Evolutionary conservation across 345 rosid species (phyloP), one percentile per base, ranked within the genome.

Genomic region (Heritiera littoralis): DNA sequence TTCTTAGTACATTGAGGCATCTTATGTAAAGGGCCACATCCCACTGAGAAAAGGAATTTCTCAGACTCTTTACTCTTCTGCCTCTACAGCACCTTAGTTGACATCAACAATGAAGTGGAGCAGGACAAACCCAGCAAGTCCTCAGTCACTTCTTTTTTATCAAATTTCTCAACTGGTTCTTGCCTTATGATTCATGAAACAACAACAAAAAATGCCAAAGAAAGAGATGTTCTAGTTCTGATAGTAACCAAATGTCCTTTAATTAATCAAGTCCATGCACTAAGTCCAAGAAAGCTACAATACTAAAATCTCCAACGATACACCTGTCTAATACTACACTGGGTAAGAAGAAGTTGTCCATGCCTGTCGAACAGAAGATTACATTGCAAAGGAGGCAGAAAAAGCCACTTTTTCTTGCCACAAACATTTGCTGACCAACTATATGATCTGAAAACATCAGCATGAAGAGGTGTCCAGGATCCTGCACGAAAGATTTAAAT

Each of bases 391-490:
- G 95, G 94, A 75, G 97, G 82, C 74, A 92, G 89, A 75, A 94
- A 90, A 78, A 90, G 83, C 98, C 97, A 95, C 81, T 79, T 87
- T 82, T 95, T 95, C 88, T 75, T 90, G 80, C 99, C 98, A 58
- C 98, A 95, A 3, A 91, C 95, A 45, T 94, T 96, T 7, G 98
- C 97, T 69, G 99, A 94, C 98, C 98, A 94, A 78, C 97, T 96
- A 80, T 88, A 94, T 35, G 99, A 94, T 85, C 97, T 88, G 87
- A 94, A 92, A 76, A 95, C 99, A 89, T 95, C 98, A 70, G 97
- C 97, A 61, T 95, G 98, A 80, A 95, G 90, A 80, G 98, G 97
- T 30, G 97, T 96, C 98, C 98, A 94, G 71, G 99, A 91, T 80
- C 98, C 98, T 95, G 89, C 79, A 84, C 18, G 68, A 80, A 84